Conservation (phyloP, 495 filamentous ascomycete species). For the Aspergillus haitiensis region DNA sequence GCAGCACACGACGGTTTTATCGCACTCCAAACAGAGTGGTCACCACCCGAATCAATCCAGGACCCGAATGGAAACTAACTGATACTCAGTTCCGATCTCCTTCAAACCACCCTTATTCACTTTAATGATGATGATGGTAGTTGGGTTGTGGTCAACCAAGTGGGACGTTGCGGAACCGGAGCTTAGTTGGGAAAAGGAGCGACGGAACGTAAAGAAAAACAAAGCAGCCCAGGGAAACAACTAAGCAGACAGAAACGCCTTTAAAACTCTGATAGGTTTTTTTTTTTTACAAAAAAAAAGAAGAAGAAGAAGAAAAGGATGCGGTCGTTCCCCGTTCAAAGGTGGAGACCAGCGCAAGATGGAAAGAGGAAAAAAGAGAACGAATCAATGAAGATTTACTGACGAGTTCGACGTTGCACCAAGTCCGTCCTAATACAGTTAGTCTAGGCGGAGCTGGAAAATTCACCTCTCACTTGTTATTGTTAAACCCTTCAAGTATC, state of each 20-base stretch:
- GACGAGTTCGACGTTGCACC: constrained; percentile 19
- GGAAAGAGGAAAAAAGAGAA: constrained; percentile 7
- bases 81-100: constrained; percentile 1
- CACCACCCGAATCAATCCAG: not conserved
- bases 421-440: constrained; percentile 19
- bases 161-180: constrained; percentile 28
- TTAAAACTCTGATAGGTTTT: constrained; percentile 20
- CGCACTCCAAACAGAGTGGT: not conserved
- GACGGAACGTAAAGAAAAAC: constrained; percentile 20
- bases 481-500: not conserved
- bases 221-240: constrained; percentile 8
- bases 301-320: not conserved
- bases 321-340: constrained; percentile 14
- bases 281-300: not conserved
- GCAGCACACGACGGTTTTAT: not conserved
- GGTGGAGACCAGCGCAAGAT: constrained; percentile 10
- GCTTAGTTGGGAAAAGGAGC: constrained; percentile 23
- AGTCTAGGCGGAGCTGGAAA: constrained; percentile 12
- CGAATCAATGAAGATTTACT: constrained; percentile 3
- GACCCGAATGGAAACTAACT: not conserved
- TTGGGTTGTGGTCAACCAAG: constrained; percentile 13
- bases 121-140: constrained; percentile 16
- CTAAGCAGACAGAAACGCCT: constrained; percentile 15
- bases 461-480: constrained; percentile 3
- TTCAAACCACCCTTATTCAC: constrained; percentile 14